A percentile compares a stretch with the other conserved stretches of the same genome.
These are phyloP conservation scores for Candida suzukii DNA, from an alignment of 805 yeast species.

Conservation along the genomic window DNA sequence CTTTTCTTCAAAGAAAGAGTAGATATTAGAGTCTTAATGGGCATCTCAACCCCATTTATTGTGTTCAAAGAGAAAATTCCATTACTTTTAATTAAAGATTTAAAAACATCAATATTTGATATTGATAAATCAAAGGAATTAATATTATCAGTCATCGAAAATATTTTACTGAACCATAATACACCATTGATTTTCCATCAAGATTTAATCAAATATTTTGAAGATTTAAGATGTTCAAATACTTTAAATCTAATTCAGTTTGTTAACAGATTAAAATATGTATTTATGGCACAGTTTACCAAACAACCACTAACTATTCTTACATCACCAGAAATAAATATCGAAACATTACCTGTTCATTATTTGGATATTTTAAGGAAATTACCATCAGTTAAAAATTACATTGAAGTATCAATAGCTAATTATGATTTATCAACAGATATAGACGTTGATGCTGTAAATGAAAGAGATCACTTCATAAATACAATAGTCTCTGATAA, in stretches of 20 bases:
- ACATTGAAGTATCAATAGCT: constrained; percentile 4
- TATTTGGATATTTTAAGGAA: constrained; percentile 21
- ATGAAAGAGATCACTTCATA: constrained; percentile 1
- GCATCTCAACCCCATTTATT: constrained; percentile 27
- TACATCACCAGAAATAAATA: constrained; percentile 23
- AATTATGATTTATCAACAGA: background rate
- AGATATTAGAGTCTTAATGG: constrained; percentile 19
- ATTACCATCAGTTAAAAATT: constrained; percentile 21
- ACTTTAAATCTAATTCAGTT: constrained; percentile 21
- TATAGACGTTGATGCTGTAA: constrained; percentile 1
- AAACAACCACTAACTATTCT: constrained; percentile 26
- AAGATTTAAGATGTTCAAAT: constrained; percentile 11
- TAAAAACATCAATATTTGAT: constrained; percentile 19
- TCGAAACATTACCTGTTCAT: constrained; percentile 13
- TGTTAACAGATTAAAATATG: constrained; percentile 22
- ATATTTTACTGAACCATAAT: constrained; percentile 23
- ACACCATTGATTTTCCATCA: constrained; percentile 27
- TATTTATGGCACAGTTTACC: constrained; percentile 27
- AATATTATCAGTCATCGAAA: constrained; percentile 23
- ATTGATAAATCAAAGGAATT: constrained; percentile 25
- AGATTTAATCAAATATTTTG: constrained; percentile 19
- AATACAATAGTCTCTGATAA: constrained; percentile 11
- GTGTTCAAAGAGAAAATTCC: constrained; percentile 28
- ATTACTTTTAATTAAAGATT: constrained; percentile 11
- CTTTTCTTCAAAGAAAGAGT: background rate